Conservation (phyloP, 1,139 yeast genomes). For the Williopsis jadinii region DNA sequence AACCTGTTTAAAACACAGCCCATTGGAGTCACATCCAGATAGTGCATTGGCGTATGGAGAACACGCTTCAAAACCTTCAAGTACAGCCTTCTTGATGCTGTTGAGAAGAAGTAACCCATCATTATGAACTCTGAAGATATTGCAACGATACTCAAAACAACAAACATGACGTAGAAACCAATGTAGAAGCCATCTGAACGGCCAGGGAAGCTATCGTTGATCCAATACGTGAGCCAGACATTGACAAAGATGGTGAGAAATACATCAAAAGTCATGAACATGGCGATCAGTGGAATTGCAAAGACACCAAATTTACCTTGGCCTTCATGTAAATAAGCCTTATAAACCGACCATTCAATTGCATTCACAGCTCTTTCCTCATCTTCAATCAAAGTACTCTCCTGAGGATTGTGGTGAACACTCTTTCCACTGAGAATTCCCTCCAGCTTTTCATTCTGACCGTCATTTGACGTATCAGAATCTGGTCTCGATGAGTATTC, state of each 20-base stretch:
- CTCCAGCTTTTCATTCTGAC: too few species aligned
- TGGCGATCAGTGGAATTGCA: constrained; percentile 30
- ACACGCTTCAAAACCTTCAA: constrained; percentile 51
- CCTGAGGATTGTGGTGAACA: too few species aligned
- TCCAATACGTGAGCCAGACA: constrained; percentile 87
- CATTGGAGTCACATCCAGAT: constrained; percentile 59
- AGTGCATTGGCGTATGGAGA: constrained; percentile 71
- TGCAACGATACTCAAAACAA: constrained; percentile 40
- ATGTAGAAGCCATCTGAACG: constrained; percentile 54
- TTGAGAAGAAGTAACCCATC: constrained; percentile 47
- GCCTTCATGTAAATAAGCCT: constrained; percentile 41
- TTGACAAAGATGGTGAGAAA: constrained; percentile 61
- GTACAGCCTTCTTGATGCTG: constrained; percentile 34
- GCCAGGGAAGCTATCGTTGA: constrained; percentile 43
- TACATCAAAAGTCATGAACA: constrained; percentile 6
- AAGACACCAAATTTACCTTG: constrained; percentile 38
- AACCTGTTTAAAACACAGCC: constrained; percentile 68
- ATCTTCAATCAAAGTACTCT: too few species aligned
- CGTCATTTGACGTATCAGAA: too few species aligned
- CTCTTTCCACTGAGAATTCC: too few species aligned
- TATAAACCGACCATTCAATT: constrained; percentile 39
- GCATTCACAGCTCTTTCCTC: constrained; percentile 45
- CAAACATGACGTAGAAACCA: constrained; percentile 57
- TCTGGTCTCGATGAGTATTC: too few species aligned
- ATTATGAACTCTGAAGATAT: constrained; percentile 45